phyloP scores from a whole-genome alignment of 1,139 yeast genomes.

The Spathaspora sp. region DNA sequence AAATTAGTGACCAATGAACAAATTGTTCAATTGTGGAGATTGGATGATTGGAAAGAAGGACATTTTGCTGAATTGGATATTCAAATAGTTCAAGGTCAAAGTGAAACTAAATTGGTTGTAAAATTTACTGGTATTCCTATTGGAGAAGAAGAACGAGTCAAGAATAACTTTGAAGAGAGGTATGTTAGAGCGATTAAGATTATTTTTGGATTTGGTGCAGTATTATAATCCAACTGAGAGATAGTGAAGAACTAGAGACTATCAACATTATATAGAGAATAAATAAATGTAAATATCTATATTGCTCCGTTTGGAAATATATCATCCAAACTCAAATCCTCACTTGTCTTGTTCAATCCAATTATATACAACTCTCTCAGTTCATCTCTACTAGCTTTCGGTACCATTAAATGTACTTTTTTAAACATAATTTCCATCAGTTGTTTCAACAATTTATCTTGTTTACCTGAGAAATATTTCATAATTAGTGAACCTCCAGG shows the following conservation, averaged over 20 bases:
- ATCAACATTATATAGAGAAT: neutral
- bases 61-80: conserved; percentile 72
- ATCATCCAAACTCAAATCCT: conserved; percentile 1
- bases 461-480: conserved; percentile 45
- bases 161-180: conserved; percentile 82
- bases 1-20: conserved; percentile 57
- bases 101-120: conserved; percentile 81
- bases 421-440: conserved; percentile 29
- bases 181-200: conserved; percentile 85
- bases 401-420: conserved; percentile 35
- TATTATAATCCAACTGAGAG: conserved; percentile 36
- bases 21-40: conserved; percentile 81
- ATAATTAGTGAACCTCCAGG: conserved; percentile 38
- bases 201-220: conserved; percentile 94
- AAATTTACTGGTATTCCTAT: conserved; percentile 88
- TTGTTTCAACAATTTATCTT: conserved; percentile 28
- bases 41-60: conserved; percentile 83
- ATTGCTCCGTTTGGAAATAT: neutral
- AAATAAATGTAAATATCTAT: neutral
- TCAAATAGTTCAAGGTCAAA: conserved; percentile 68
- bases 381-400: conserved; percentile 37
- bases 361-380: conserved; percentile 42
- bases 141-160: conserved; percentile 93
- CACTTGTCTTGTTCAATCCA: conserved; percentile 20
- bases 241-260: neutral